These are phyloP conservation scores for Rhodotorula sphaerocarpa DNA, from an alignment of 768 basidiomycete species.

Conservation along the genomic window DNA sequence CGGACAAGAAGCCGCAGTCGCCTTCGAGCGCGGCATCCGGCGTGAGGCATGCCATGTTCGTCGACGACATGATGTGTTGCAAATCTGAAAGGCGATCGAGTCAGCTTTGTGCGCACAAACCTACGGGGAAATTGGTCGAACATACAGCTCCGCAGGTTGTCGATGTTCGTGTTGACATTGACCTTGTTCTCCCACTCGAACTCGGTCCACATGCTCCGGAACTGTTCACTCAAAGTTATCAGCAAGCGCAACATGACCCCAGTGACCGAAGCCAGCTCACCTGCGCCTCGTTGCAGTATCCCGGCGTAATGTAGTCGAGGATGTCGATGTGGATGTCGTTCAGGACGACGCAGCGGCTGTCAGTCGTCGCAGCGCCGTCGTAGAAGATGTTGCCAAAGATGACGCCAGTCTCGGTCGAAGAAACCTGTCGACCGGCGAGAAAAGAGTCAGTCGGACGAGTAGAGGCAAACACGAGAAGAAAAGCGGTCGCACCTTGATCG, in stretches of 20 bases:
- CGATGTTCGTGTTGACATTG: constrained; percentile 74
- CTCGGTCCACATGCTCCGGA: constrained; percentile 98
- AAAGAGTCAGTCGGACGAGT: not conserved
- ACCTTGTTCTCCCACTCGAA: constrained; percentile 99
- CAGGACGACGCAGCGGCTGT: constrained; percentile 64
- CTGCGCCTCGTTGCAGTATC: constrained; percentile 89
- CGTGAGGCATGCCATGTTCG: constrained; percentile 95
- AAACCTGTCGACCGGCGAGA: constrained; percentile 48
- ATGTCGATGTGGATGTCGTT: constrained; percentile 98
- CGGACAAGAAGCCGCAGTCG: constrained; percentile 92
- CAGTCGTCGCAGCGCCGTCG: constrained; percentile 68
- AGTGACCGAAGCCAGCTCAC: constrained; percentile 45
- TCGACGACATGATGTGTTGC: constrained; percentile 87
- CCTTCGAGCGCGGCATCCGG: constrained; percentile 79
- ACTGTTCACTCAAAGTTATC: constrained; percentile 48
- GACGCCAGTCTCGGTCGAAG: constrained; percentile 95
- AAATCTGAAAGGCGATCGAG: too few relatives aligned
- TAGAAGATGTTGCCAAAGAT: constrained; percentile 97
- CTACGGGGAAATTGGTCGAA: too few relatives aligned
- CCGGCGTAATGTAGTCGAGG: constrained; percentile 96
- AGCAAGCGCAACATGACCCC: too few relatives aligned
- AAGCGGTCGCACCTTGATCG: constrained; percentile 64
- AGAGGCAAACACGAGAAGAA: not conserved
- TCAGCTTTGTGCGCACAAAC: too few relatives aligned
- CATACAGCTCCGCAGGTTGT: constrained; percentile 51